These are phyloP conservation scores for Hortiboletus rubellus DNA, from an alignment of 1,284 basidiomycete genomes.

Conservation along the genomic window DNA sequence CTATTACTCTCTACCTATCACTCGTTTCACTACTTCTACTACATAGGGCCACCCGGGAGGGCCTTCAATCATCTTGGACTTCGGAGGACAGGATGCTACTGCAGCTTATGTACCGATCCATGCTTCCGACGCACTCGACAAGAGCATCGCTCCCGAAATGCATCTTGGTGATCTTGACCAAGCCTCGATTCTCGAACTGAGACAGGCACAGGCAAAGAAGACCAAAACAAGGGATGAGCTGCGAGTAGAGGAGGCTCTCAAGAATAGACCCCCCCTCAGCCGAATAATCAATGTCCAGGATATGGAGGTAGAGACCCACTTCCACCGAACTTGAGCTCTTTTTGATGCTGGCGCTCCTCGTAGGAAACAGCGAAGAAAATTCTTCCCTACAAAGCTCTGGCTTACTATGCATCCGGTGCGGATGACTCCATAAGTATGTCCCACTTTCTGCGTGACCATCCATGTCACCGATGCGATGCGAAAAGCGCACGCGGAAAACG, in stretches of 20 bases:
- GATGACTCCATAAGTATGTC: slow-evolving; percentile 79
- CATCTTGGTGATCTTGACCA: slow-evolving; percentile 71
- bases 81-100: slow-evolving; percentile 80
- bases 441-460: not conserved
- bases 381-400: slow-evolving; percentile 69
- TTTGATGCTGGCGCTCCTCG: not conserved
- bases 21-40: slow-evolving; percentile 8
- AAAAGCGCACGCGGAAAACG: slow-evolving; percentile 64
- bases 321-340: not conserved
- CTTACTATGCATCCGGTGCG: slow-evolving; percentile 81
- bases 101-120: slow-evolving; percentile 72
- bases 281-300: slow-evolving; percentile 74
- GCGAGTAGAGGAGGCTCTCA: slow-evolving; percentile 62
- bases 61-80: slow-evolving; percentile 50
- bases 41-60: slow-evolving; percentile 81
- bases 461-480: slow-evolving; percentile 3
- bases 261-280: slow-evolving; percentile 61
- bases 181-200: slow-evolving; percentile 47
- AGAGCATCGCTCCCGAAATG: slow-evolving; percentile 61
- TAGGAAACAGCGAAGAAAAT: slow-evolving; percentile 64
- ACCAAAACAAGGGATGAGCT: slow-evolving; percentile 69
- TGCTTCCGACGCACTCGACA: slow-evolving; percentile 67
- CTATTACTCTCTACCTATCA: too few species aligned
- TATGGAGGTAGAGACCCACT: slow-evolving; percentile 59
- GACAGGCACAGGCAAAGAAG: slow-evolving; percentile 41